Percentiles rank a stretch among this genome's conserved stretches.
These are phyloP conservation scores for Helianthus tuberosus DNA, from an alignment of 129 eudicot genomes.

Conservation along the genomic window DNA sequence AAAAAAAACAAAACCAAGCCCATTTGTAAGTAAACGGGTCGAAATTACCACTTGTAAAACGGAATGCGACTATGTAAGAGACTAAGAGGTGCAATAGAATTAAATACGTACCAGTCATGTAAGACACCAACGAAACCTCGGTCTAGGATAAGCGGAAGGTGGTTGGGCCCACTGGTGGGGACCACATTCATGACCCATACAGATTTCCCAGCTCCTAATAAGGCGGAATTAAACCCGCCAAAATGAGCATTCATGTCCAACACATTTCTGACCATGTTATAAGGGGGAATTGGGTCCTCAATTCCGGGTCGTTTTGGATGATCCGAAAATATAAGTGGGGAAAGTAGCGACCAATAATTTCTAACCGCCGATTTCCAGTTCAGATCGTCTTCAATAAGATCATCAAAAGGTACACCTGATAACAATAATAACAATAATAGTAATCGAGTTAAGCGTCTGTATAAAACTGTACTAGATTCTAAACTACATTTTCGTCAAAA, in stretches of 20 bases:
- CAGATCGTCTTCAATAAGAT: conserved; percentile 64
- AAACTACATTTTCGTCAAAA: background rate
- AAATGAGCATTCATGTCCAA: conserved; percentile 97
- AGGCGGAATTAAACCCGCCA: conserved; percentile 90
- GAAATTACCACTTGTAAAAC: background rate
- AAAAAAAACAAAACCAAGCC: background rate
- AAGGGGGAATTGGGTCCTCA: conserved; percentile 98
- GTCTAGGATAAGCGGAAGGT: conserved; percentile 83
- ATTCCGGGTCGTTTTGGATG: conserved; percentile 98
- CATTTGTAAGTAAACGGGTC: background rate
- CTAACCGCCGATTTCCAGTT: conserved; percentile 78
- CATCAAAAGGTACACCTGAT: conserved; percentile 72
- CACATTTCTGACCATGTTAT: conserved; percentile 94
- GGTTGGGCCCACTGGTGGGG: conserved; percentile 71
- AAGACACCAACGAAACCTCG: conserved; percentile 89
- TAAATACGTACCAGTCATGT: conserved; percentile 82
- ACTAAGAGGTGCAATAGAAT: background rate
- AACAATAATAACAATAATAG: background rate
- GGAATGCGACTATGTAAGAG: background rate
- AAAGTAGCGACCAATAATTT: conserved; percentile 88
- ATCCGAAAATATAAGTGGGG: conserved; percentile 93
- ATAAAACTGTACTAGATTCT: background rate
- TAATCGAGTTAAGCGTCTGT: background rate
- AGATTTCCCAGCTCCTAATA: conserved; percentile 83
- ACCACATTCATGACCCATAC: conserved; percentile 99